phyloP scores from a whole-genome alignment of 2,329 filamentous ascomycete genomes.

The Didymella exigua region DNA sequence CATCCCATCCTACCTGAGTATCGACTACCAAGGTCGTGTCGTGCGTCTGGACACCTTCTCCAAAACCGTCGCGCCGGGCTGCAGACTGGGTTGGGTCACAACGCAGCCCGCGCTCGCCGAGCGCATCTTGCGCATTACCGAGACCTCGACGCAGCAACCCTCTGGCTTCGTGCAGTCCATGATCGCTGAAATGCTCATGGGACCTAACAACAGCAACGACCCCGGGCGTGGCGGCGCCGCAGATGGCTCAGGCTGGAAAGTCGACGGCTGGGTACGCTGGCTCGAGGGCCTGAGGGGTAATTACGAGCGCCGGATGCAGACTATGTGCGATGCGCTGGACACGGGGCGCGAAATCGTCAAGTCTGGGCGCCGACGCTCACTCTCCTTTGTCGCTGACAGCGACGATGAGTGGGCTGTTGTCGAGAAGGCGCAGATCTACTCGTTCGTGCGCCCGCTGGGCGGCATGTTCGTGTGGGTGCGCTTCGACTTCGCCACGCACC shows the following conservation, averaged over 20 bases:
- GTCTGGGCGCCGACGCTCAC: slow-evolving; percentile 56
- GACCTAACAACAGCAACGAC: slow-evolving; percentile 64
- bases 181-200: slow-evolving; percentile 77
- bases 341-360: slow-evolving; percentile 69
- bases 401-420: slow-evolving; percentile 73
- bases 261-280: slow-evolving; percentile 89
- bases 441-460: slow-evolving; percentile 79
- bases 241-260: slow-evolving; percentile 71
- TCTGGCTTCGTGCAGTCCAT: slow-evolving; percentile 89
- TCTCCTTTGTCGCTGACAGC: slow-evolving; percentile 45
- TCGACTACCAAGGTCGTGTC: slow-evolving; percentile 86
- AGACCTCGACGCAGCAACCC: slow-evolving; percentile 80
- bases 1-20: slow-evolving; percentile 77
- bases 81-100: slow-evolving; percentile 88
- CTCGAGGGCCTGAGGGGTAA: slow-evolving; percentile 80
- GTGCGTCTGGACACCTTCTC: slow-evolving; percentile 91
- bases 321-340: slow-evolving; percentile 77
- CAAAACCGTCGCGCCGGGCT: slow-evolving; percentile 89
- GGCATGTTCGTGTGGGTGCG: slow-evolving; percentile 93
- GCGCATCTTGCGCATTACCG: slow-evolving; percentile 73
- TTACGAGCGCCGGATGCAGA: slow-evolving; percentile 84
- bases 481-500: slow-evolving; percentile 74
- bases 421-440: slow-evolving; percentile 73
- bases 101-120: slow-evolving; percentile 80
- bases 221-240: slow-evolving; percentile 53